Evolutionary conservation across 2,329 filamentous ascomycete species (phyloP), one percentile per base, ranked within the genome.

Genomic region (Fusarium clavum): DNA sequence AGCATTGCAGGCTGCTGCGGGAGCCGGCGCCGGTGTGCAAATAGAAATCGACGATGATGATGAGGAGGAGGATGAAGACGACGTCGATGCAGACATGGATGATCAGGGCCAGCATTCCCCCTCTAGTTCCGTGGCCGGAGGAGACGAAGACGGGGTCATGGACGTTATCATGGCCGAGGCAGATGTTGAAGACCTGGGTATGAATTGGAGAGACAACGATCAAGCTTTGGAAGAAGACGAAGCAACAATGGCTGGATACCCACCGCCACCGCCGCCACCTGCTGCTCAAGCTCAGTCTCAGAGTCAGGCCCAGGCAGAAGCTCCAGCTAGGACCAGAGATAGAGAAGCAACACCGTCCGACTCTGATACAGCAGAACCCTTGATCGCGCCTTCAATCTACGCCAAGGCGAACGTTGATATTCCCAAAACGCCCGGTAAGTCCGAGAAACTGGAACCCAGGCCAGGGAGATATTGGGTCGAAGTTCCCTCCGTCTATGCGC

Each of bases 391-490:
- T 5, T 84, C 83, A 1, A 84, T 89, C 14, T 90, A 88, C 74
- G 84, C 87, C 24, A 92, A 91, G 76, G 86, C 87, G 6, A 90
- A 90, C 64, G 80, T 92, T 32, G 88, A 91, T 13, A 91, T 98
- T 25, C 96, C 96, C 8, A 92, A 91, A 77, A 98, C 96, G 0
- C 94, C 94, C 2, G 88, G 88, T 24, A 86, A 85, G 71, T 79
- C 81, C 54, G 78, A 79, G 60, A 80, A 77, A 57, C 72, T 79
- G 47, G 85, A 87, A 13, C 86, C 88, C n/a, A 87, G 86, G 57
- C 91, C 93, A 13, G 90, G 93, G 14, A 86, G 88, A 56, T 95
- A 98, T 80, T 98, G 95, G 95, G 85, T 96, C 38, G 91, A 94
- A 73, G 94, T 91, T 38, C 94, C 95, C 9, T 83, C 87, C 20